phyloP scores from a whole-genome alignment of 2,329 filamentous ascomycete species.

The Colletotrichum trifolii region DNA sequence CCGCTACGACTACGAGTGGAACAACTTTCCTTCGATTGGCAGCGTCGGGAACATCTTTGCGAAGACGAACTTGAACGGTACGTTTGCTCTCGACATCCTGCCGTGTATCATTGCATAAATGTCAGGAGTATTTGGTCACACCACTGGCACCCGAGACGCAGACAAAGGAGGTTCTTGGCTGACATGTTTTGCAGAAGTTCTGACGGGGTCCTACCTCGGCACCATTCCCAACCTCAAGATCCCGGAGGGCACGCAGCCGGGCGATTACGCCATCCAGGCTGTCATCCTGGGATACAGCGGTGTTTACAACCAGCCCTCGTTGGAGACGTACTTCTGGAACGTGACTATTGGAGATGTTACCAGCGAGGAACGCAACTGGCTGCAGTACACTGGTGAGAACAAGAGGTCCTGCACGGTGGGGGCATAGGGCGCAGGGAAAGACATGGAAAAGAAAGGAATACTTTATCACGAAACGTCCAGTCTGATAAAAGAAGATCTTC shows the following conservation, averaged over 20 bases:
- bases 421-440: too few species aligned
- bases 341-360: conserved; percentile 18
- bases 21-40: neutral
- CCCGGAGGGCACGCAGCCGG: conserved; percentile 1
- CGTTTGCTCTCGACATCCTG: too few species aligned
- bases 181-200: neutral
- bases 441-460: too few species aligned
- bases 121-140: too few species aligned
- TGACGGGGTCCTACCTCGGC: conserved; percentile 6
- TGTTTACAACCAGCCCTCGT: neutral
- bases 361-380: conserved; percentile 14
- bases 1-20: neutral
- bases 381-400: neutral
- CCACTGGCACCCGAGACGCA: too few species aligned
- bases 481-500: too few species aligned
- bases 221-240: conserved; percentile 6
- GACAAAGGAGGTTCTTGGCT: too few species aligned
- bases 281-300: conserved; percentile 6
- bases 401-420: too few species aligned
- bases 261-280: conserved; percentile 3
- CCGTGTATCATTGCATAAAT: too few species aligned
- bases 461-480: too few species aligned
- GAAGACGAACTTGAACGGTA: conserved; percentile 6
- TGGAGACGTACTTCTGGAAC: conserved; percentile 24
- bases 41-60: neutral